phyloP scores from a whole-genome alignment of 345 rosid species.

The Noccaea bulbosa region DNA sequence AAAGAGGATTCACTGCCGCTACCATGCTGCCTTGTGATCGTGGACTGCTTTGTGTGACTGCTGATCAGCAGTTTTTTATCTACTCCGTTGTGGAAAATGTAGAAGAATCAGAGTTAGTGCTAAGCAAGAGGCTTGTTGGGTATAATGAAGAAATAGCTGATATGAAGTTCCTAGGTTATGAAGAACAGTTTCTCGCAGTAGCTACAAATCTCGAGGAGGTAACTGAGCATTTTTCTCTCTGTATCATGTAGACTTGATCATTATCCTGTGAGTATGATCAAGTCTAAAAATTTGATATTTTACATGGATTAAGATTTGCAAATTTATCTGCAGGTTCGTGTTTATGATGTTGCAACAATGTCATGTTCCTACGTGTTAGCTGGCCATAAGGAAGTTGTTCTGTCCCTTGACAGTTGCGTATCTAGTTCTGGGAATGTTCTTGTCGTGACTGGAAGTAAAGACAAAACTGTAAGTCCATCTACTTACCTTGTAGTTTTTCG shows the following conservation, averaged over 20 bases:
- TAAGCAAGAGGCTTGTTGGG: slow-evolving; percentile 84
- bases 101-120: slow-evolving; percentile 54
- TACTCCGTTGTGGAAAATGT: slow-evolving; percentile 51
- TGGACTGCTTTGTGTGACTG: slow-evolving; percentile 91
- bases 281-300: slow-evolving; percentile 17
- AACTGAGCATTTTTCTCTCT: slow-evolving; percentile 31
- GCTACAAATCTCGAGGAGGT: slow-evolving; percentile 97
- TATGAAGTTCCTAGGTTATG: slow-evolving; percentile 88
- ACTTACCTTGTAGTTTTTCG: slow-evolving; percentile 27
- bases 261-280: slow-evolving; percentile 22
- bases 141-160: slow-evolving; percentile 93
- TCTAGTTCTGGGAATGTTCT: slow-evolving; percentile 66
- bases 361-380: slow-evolving; percentile 90
- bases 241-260: slow-evolving; percentile 25
- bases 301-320: slow-evolving; percentile 25
- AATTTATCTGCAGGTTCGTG: slow-evolving; percentile 70
- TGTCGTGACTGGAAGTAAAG: slow-evolving; percentile 89
- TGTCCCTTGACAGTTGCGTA: slow-evolving; percentile 79
- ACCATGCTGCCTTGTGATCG: slow-evolving; percentile 66
- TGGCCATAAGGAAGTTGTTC: slow-evolving; percentile 80
- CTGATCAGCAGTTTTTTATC: slow-evolving; percentile 87
- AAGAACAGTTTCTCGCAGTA: slow-evolving; percentile 85
- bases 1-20: slow-evolving; percentile 81
- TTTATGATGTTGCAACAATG: slow-evolving; percentile 84
- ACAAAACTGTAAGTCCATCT: slow-evolving; percentile 68